phyloP scores from a whole-genome alignment of 805 yeast species.

The Saccharomycopsis selenospora region DNA sequence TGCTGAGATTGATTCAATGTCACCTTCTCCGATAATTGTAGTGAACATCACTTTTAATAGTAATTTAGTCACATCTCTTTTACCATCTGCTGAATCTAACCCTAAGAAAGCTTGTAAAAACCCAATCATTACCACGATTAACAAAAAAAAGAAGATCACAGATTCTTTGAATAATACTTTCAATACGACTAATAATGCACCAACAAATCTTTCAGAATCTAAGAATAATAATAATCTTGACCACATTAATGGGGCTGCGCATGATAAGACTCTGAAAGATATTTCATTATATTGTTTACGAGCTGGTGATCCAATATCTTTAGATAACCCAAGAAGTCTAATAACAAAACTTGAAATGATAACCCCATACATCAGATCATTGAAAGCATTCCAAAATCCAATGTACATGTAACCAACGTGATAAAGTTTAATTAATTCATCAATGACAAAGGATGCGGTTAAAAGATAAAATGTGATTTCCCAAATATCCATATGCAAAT shows the following conservation, averaged over 20 bases:
- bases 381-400: conserved; percentile 75
- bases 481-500: conserved; percentile 31
- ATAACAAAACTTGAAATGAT: conserved; percentile 46
- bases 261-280: conserved; percentile 62
- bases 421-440: conserved; percentile 63
- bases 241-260: conserved; percentile 86
- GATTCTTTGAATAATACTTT: conserved; percentile 85
- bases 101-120: conserved; percentile 84
- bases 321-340: conserved; percentile 37
- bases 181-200: conserved; percentile 78
- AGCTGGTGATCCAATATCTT: conserved; percentile 15
- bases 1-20: conserved; percentile 57
- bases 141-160: conserved; percentile 67
- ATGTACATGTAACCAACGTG: conserved; percentile 69
- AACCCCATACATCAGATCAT: conserved; percentile 58
- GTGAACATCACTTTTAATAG: conserved; percentile 61
- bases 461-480: conserved; percentile 58
- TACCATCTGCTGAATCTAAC: conserved; percentile 80
- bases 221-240: conserved; percentile 63
- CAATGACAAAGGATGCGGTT: conserved; percentile 58
- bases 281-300: conserved; percentile 37
- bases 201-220: conserved; percentile 75
- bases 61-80: conserved; percentile 59
- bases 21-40: conserved; percentile 67
- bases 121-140: conserved; percentile 64